These are phyloP conservation scores for Tetrapisispora phaffii DNA, from an alignment of 805 yeast species.

Conservation along the genomic window DNA sequence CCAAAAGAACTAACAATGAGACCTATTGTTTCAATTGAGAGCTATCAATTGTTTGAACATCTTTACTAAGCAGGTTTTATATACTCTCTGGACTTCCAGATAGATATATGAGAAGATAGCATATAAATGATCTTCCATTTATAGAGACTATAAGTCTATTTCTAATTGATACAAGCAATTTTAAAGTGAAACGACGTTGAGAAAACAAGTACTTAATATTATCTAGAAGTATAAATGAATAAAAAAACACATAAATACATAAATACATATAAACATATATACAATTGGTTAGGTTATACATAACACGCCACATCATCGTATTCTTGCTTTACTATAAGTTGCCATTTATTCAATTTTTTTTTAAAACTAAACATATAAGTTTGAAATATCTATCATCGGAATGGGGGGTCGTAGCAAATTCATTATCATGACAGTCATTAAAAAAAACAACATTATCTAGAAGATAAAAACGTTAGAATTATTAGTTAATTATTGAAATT, in stretches of 20 bases:
- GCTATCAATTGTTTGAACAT: too few relatives aligned
- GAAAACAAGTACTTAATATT: neutral
- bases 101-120: too few relatives aligned
- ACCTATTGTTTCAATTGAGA: too few relatives aligned
- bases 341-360: neutral
- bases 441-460: neutral
- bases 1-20: too few relatives aligned
- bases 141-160: too few relatives aligned
- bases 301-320: too few relatives aligned
- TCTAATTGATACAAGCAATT: too few relatives aligned
- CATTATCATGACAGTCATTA: slow-evolving; percentile 4
- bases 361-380: neutral
- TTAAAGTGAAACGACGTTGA: neutral
- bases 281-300: neutral
- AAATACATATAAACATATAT: neutral
- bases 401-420: slow-evolving; percentile 1
- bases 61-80: too few relatives aligned
- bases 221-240: neutral
- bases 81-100: too few relatives aligned
- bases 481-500: too few relatives aligned
- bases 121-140: too few relatives aligned
- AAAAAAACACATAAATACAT: neutral
- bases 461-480: too few relatives aligned
- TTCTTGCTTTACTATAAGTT: neutral
- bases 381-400: neutral